Base-by-base conservation (phyloP, 164 flowering plant species). In the Chimonanthus salicifolius region DNA sequence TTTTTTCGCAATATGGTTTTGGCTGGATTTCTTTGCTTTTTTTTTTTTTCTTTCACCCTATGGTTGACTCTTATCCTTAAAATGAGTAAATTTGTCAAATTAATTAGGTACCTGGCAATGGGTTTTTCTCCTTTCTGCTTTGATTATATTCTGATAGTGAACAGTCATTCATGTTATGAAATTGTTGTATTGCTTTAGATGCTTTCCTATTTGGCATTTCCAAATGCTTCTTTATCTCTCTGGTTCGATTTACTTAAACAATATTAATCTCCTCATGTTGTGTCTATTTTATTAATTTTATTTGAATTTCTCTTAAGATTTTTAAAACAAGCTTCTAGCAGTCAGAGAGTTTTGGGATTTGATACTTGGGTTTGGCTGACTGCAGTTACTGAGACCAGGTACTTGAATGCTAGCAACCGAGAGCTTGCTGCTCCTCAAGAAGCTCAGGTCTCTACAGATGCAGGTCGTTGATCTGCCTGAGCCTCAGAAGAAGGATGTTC, bases 391-490 rank as follows among this genome's bases (percentile, higher is more conserved):
- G 98, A 94, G 84, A 88, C 90, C 6, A 79, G 97, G 48, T 90
- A 89, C 74, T 83, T 94, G 21, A 92, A 94, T 82, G 98, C 98
- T n/a, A 94, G 98, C 84, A 92, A 89, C 74, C 83, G 97, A 20
- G 95, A 91, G 81, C 88, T 91, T 58, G 79, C 79, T 74, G 85
- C 88, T 63, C 83, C 90, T 15, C 84, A 80, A 70, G 97, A 92
- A 70, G 90, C 86, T 64, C 85, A 81, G 9, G 81, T 81, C 49
- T 83, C 90, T 5, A 79, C 84, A 10, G 89, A 87, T 67, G 78
- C 16, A n/a, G 6, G 47, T 78, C 66, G 78, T 88, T 18, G 81
- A 79, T 69, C 81, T 83, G 67, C 74, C 71, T 20, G 80, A 76
- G 45, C 4, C 82, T 2, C 85, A 83, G 49, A 79, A 76, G 67